A percentile compares a stretch with the other conserved stretches of the same genome.
Evolutionary conservation across 1,284 basidiomycete species (phyloP).

Genomic region (Anthracocystis walkeri): DNA sequence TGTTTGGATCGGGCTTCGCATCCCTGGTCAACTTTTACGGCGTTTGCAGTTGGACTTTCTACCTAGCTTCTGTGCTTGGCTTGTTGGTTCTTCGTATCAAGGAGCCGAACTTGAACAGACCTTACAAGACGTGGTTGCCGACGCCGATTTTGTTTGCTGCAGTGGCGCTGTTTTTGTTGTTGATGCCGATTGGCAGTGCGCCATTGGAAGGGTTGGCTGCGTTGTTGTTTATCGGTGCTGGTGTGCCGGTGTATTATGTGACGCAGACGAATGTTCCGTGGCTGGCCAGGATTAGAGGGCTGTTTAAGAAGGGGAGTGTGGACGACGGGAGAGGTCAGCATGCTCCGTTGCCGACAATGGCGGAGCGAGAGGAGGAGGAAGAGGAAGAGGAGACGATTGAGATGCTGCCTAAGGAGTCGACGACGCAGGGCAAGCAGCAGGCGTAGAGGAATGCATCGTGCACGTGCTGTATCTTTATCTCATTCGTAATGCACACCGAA

Average conservation of each 20-base stretch:
- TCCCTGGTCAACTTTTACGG: conserved; percentile 73
- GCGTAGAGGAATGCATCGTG: not conserved
- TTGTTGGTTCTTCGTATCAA: conserved; percentile 88
- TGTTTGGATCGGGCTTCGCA: conserved; percentile 71
- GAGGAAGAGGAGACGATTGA: conserved; percentile 55
- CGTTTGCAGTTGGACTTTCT: conserved; percentile 65
- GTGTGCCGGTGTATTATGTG: conserved; percentile 61
- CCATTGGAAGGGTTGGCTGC: conserved; percentile 76
- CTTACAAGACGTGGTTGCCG: conserved; percentile 79
- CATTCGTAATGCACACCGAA: not conserved
- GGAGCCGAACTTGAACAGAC: conserved; percentile 87
- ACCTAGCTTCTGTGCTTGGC: conserved; percentile 75
- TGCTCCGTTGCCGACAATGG: conserved; percentile 25
- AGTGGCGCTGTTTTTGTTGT: conserved; percentile 89
- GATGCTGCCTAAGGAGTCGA: conserved; percentile 45
- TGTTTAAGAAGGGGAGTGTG: conserved; percentile 2
- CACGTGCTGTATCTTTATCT: conserved; percentile 1
- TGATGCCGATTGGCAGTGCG: conserved; percentile 94
- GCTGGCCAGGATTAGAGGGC: conserved; percentile 8
- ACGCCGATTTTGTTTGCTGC: conserved; percentile 92
- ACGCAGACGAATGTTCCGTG: conserved; percentile 49
- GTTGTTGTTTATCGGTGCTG: conserved; percentile 55
- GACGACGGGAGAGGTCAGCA: conserved; percentile 35
- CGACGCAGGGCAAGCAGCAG: conserved; percentile 1
- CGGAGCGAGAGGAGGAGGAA: conserved; percentile 12